These are phyloP conservation scores for Lyophyllum decastes DNA, from an alignment of 768 basidiomycete genomes.

Conservation along the genomic window DNA sequence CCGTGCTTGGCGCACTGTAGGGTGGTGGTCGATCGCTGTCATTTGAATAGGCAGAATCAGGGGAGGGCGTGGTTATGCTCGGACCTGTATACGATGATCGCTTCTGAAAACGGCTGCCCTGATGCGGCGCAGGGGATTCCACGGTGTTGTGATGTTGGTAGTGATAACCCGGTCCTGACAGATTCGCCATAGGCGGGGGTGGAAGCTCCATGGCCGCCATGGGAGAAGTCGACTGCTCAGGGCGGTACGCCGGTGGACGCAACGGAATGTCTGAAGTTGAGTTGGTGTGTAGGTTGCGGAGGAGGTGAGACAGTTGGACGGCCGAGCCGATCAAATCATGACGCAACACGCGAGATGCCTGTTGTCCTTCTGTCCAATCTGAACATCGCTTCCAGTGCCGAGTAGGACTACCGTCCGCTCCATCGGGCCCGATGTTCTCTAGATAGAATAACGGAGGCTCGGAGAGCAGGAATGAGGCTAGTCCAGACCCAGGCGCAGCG, in stretches of 20 bases:
- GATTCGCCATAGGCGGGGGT: conserved; percentile 34
- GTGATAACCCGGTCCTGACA: conserved; percentile 28
- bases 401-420: conserved; percentile 27
- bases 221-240: conserved; percentile 23
- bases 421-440: conserved; percentile 42
- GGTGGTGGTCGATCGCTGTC: conserved; percentile 18
- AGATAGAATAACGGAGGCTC: conserved; percentile 70
- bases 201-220: conserved; percentile 39
- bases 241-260: conserved; percentile 36
- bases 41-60: conserved; percentile 11
- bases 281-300: conserved; percentile 44
- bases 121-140: conserved; percentile 19
- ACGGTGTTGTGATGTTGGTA: conserved; percentile 24
- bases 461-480: conserved; percentile 66
- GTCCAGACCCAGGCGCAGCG: conserved; percentile 53
- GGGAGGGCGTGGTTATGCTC: conserved; percentile 10
- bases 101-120: conserved; percentile 21
- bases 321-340: conserved; percentile 70
- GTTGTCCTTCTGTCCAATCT: conserved; percentile 79
- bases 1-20: conserved; percentile 22
- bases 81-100: conserved; percentile 22
- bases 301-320: conserved; percentile 56
- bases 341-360: conserved; percentile 62
- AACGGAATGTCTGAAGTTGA: conserved; percentile 34
- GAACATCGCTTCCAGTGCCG: conserved; percentile 63